Evolutionary conservation across 805 yeast genomes (phyloP), one percentile per base, ranked within the genome.

Genomic region (Lipomyces anomalus): DNA sequence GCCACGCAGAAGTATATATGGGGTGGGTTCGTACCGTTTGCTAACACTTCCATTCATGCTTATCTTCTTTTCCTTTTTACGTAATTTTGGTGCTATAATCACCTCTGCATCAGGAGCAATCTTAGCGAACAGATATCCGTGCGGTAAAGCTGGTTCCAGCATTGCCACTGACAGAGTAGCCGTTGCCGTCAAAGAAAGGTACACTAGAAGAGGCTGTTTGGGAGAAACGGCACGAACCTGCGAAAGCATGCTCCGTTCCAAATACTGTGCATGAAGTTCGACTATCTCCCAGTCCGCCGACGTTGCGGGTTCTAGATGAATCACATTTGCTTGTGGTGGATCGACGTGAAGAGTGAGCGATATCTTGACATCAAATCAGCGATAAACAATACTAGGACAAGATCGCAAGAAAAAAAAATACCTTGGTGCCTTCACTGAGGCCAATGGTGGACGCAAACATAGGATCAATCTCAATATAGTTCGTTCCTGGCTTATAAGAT

Each of bases 231-330:
- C 82, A 47, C 97, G 70, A 1, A 94, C 79, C 61, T 90, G 97
- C 44, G 80, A 77, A 29, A 90, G 67, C 56, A 89, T 72, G 52
- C 76, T 76, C 38, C 79, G 76, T 60, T 90, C 97, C 22, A 90
- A 73, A 35, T 72, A 75, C 23, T 74, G 78, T 1, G 95, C 90
- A 62, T 90, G 84, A 2, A 83, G 64, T 59, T 89, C 95, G 2
- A 88, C 84, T 22, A 85, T 67, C 54, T 89, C 97, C 97, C 97
- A 90, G 60, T 90, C 98, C 4, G 82, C 73, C 1, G 80, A 63
- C 0, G 85, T 72, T 17, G 75, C 65, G 0, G 97, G 97, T 57
- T 85, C 95, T 36, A 90, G 71, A 57, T 76, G 79, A 2, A 89
- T 79, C 3, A 79, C 76, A 4, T 71, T 67, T 1, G 87, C 78